Base-by-base conservation (phyloP, 2,329 filamentous ascomycete genomes). In the Fusarium nanum region DNA sequence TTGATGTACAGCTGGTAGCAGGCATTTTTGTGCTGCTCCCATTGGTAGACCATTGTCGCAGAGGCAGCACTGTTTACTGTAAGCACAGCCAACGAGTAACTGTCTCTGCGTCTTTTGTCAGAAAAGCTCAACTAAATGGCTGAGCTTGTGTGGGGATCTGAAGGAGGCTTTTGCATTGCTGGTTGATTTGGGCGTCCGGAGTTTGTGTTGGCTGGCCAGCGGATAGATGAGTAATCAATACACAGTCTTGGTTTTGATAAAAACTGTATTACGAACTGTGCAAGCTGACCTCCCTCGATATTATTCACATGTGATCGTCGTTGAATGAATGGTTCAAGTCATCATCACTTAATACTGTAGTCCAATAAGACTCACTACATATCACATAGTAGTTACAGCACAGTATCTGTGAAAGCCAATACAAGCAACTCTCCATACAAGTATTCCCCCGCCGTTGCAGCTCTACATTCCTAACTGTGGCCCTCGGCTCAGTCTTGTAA, bases 1-100 rank as follows among this genome's bases (percentile, higher is more conserved):
- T 90, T 87, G 72, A 95, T 92, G 75, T 94, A 96, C 75, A 96
- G 87, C 71, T 88, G 87, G 42, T 78, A 79, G 73, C 81, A 83
- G 74, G 75, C 79, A 56, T 83, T 78, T 73, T 78, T 79, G 70
- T 85, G 78, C 16, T 73, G 70, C n/a, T 82, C 81, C 83, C 84
- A 85, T 63, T 83, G 77, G 75, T 84, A 85, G 22, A 81, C 82
- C 83, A 84, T 85, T 70, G 48, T 80, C 64, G 60, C 57, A 53
- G 56, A 56, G 42, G 41, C 50, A 23, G 65, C 64, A 69, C 56
- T 32, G 27, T 67, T 65, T 61, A 30, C 32, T 25, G 22, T 32
- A 37, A n/a, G 34, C 34, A 57, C 53, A 46, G 60, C 41, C 58
- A 63, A 67, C 52, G 32, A 28, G 48, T 56, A 25, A 50, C 48